Evolutionary conservation across 2,329 filamentous ascomycete species (phyloP).

Genomic region (Cytospora mali): DNA sequence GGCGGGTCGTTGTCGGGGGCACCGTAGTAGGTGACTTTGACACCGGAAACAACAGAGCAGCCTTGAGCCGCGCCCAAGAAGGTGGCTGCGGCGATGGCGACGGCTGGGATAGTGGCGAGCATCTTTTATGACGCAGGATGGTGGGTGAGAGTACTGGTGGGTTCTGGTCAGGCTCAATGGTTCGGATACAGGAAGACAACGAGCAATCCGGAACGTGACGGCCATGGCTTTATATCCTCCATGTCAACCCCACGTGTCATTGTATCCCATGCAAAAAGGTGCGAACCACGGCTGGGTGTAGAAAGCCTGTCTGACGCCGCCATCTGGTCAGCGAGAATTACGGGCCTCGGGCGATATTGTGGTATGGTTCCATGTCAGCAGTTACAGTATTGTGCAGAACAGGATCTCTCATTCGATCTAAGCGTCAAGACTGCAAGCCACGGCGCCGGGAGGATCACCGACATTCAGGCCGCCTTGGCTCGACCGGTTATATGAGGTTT

Average conservation of each 20-base stretch:
- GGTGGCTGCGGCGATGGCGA: background rate
- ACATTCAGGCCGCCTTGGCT: background rate
- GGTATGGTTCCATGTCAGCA: background rate
- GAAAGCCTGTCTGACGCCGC: background rate
- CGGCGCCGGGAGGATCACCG: background rate
- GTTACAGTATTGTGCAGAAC: background rate
- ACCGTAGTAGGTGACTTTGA: constrained; percentile 45
- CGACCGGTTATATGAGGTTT: background rate
- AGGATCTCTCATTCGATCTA: background rate
- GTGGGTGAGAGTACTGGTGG: background rate
- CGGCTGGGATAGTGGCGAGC: background rate
- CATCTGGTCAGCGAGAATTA: background rate
- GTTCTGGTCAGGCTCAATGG: background rate
- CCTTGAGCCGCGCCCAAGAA: constrained; percentile 15
- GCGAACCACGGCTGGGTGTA: background rate
- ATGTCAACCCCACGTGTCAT: background rate
- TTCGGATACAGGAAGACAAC: background rate
- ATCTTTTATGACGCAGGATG: background rate
- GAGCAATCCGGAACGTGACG: background rate
- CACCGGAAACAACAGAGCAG: constrained; percentile 33
- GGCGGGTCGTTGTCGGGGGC: constrained; percentile 44
- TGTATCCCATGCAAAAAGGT: background rate
- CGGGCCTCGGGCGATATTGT: background rate
- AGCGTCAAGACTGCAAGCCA: background rate
- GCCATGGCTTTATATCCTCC: background rate